A percentile compares a stretch with the other conserved stretches of the same genome.
Conservation (phyloP, 1,284 basidiomycete species). For the Pascua sp. region DNA sequence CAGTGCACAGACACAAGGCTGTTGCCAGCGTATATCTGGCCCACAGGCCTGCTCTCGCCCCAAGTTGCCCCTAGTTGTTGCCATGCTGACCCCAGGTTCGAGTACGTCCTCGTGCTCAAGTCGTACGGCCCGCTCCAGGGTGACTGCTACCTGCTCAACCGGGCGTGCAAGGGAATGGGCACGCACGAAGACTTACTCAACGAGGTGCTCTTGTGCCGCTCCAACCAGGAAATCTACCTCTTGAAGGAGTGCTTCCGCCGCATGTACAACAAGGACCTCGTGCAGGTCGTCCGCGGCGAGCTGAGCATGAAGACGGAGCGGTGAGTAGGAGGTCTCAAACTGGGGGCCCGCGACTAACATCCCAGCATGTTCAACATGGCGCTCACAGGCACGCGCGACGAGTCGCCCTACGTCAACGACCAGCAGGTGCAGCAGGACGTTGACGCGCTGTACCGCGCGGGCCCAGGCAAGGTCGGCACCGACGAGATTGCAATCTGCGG, state of each 20-base stretch:
- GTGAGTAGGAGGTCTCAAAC: conserved; percentile 18
- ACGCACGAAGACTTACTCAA: conserved; percentile 50
- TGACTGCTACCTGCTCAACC: conserved; percentile 43
- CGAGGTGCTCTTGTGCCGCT: conserved; percentile 45
- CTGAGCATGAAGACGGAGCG: conserved; percentile 51
- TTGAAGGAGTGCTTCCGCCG: conserved; percentile 48
- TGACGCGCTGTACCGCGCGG: conserved; percentile 44
- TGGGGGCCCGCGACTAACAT: not conserved
- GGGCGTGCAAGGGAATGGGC: conserved; percentile 46
- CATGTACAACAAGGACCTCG: conserved; percentile 43
- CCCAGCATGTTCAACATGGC: conserved; percentile 49
- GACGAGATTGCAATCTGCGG: conserved; percentile 50
- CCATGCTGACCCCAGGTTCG: conserved; percentile 35
- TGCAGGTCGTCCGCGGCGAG: conserved; percentile 43
- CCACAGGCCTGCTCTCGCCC: too few relatives aligned
- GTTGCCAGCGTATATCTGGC: too few relatives aligned
- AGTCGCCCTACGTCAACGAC: conserved; percentile 44
- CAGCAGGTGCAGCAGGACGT: conserved; percentile 48
- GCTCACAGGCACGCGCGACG: conserved; percentile 45
- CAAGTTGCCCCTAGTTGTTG: too few relatives aligned
- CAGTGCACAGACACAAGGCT: not conserved
- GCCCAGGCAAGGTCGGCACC: conserved; percentile 48
- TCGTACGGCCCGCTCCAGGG: conserved; percentile 47
- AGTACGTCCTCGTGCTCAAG: conserved; percentile 45
- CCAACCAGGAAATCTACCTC: conserved; percentile 50